Conservation (phyloP, 2,329 filamentous ascomycete genomes). For the Neofusicoccum cordaticola region DNA sequence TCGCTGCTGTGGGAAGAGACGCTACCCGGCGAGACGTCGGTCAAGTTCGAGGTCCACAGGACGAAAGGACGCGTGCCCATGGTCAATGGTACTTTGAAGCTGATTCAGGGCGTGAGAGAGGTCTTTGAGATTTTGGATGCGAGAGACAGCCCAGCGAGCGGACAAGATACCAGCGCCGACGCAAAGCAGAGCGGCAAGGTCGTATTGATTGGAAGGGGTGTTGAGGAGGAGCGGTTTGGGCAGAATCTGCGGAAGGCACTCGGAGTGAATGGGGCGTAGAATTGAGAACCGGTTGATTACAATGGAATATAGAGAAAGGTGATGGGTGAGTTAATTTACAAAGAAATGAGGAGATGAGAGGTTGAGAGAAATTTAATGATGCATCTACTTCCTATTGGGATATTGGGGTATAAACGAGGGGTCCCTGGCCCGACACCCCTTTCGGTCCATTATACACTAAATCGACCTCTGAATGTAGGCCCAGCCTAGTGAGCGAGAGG, state of each 20-base stretch:
- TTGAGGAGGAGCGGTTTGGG: conserved; percentile 17
- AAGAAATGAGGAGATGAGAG: no score
- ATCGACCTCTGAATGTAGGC: no score
- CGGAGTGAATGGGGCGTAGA: no score
- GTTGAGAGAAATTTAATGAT: no score
- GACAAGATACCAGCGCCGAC: background rate
- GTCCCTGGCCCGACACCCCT: no score
- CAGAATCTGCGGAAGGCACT: conserved; percentile 13
- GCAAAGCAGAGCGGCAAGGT: conserved; percentile 19
- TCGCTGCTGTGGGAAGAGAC: conserved; percentile 78
- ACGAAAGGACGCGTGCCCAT: conserved; percentile 77
- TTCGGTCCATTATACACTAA: no score
- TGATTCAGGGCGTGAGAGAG: conserved; percentile 89
- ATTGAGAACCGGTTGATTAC: no score
- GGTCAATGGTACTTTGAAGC: conserved; percentile 59
- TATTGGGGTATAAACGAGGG: no score
- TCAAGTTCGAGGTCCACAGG: conserved; percentile 76
- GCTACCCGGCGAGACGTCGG: conserved; percentile 45
- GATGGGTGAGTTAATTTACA: no score
- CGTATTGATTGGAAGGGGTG: conserved; percentile 21
- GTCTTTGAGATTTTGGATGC: conserved; percentile 85
- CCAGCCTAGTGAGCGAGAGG: no score
- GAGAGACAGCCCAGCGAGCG: conserved; percentile 10
- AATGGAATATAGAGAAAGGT: no score
- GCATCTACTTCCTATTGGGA: no score